Evolutionary conservation across 2,329 filamentous ascomycete species (phyloP).

Genomic region (Aspergillus ustus): DNA sequence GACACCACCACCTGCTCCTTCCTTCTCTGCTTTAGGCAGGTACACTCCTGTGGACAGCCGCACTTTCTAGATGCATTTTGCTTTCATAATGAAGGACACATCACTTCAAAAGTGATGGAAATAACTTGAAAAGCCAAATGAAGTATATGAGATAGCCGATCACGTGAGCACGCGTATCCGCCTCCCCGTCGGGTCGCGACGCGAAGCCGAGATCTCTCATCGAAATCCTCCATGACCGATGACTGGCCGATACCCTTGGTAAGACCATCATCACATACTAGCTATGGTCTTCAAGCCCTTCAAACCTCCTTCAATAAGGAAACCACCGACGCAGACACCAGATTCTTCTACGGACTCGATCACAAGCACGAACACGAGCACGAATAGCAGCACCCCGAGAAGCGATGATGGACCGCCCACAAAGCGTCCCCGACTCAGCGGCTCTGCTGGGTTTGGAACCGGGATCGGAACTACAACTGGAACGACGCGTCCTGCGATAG

Average conservation of each 20-base stretch:
- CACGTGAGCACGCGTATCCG: constrained; percentile 14
- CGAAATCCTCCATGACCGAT: not conserved
- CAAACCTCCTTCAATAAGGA: constrained; percentile 49
- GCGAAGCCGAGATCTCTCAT: not conserved
- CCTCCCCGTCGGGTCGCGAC: not conserved
- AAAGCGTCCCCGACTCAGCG: constrained; percentile 43
- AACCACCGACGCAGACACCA: constrained; percentile 20
- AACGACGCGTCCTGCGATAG: constrained; percentile 14
- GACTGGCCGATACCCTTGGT: not conserved
- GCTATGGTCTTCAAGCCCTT: constrained; percentile 53
- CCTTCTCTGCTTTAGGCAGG: too few relatives aligned
- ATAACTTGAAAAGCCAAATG: not conserved
- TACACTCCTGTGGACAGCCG: too few relatives aligned
- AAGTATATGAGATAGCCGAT: not conserved
- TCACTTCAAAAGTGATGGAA: too few relatives aligned
- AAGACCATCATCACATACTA: constrained; percentile 10
- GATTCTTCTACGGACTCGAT: not conserved
- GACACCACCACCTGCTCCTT: too few relatives aligned
- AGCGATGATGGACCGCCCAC: constrained; percentile 24
- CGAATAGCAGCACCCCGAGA: constrained; percentile 8
- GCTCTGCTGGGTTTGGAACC: not conserved
- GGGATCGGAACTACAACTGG: constrained; percentile 1
- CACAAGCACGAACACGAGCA: constrained; percentile 9
- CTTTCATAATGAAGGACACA: too few relatives aligned
- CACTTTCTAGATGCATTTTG: too few relatives aligned